A percentile compares a stretch with the other conserved stretches of the same genome.
Conservation (phyloP, 306 rosid genomes). For the Comarum palustre region DNA sequence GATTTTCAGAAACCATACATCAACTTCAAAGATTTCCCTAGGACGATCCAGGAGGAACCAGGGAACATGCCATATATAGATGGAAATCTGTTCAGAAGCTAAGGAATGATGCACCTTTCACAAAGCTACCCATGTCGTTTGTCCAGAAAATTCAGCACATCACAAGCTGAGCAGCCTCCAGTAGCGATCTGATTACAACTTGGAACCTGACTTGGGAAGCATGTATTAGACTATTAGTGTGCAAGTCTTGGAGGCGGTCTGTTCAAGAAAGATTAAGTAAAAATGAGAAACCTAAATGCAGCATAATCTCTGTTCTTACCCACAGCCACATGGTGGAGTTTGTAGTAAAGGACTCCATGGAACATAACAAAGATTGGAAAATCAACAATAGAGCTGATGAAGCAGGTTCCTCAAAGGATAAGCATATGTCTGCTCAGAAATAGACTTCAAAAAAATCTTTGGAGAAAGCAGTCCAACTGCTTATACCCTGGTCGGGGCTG, state of each 20-base stretch:
- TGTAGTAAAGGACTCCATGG: not conserved
- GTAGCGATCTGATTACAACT: not conserved
- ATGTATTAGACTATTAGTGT: not conserved
- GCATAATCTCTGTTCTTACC: not conserved
- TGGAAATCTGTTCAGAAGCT: too few species aligned
- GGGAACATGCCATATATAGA: too few species aligned
- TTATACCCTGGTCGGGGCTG: not conserved
- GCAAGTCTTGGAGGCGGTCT: not conserved
- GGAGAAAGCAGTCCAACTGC: not conserved
- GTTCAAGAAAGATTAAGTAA: not conserved
- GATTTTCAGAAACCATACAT: too few species aligned
- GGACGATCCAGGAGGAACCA: too few species aligned
- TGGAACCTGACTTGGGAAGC: not conserved
- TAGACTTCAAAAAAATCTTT: too few species aligned
- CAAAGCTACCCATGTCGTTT: not conserved
- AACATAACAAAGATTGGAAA: not conserved
- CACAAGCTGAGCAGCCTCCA: not conserved
- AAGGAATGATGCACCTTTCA: not conserved
- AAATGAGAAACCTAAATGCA: constrained; percentile 2
- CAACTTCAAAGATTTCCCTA: too few species aligned
- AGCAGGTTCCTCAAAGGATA: not conserved
- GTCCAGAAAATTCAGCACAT: not conserved
- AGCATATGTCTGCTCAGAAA: not conserved
- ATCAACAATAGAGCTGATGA: not conserved
- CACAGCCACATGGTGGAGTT: not conserved